phyloP scores from a whole-genome alignment of 73 alveolate genomes.

The Effrenium voratum region DNA sequence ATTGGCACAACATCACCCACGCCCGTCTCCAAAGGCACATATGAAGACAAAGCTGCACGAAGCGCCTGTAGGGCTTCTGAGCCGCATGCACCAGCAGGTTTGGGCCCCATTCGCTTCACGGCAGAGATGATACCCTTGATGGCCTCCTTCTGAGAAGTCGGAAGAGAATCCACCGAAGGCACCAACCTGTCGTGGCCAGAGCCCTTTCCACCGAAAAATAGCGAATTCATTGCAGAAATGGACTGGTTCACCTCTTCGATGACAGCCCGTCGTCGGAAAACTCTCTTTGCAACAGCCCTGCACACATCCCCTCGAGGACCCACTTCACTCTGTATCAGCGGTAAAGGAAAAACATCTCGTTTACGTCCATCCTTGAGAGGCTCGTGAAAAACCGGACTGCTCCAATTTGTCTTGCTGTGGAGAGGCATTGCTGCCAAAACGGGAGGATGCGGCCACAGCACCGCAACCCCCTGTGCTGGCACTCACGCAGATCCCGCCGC shows the following conservation, averaged over 20 bases:
- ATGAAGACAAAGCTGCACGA: not conserved
- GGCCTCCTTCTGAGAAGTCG: not conserved
- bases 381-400: conserved; percentile 21
- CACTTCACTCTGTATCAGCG: not conserved
- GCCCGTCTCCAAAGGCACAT: not conserved
- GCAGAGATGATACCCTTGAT: not conserved
- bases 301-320: not conserved
- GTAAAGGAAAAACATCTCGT: conserved; percentile 26
- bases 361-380: not conserved
- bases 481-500: too few relatives aligned
- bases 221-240: not conserved
- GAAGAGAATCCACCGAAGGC: not conserved
- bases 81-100: not conserved
- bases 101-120: not conserved
- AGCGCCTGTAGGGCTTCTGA: conserved; percentile 16
- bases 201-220: not conserved
- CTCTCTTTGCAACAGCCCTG: not conserved
- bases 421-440: not conserved
- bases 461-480: conserved; percentile 23
- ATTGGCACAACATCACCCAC: not conserved
- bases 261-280: not conserved
- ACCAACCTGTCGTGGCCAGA: not conserved
- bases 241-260: not conserved
- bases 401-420: not conserved
- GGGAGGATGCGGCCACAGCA: not conserved